Evolutionary conservation across 306 rosid species (phyloP).

Genomic region (Glycine tomentella): DNA sequence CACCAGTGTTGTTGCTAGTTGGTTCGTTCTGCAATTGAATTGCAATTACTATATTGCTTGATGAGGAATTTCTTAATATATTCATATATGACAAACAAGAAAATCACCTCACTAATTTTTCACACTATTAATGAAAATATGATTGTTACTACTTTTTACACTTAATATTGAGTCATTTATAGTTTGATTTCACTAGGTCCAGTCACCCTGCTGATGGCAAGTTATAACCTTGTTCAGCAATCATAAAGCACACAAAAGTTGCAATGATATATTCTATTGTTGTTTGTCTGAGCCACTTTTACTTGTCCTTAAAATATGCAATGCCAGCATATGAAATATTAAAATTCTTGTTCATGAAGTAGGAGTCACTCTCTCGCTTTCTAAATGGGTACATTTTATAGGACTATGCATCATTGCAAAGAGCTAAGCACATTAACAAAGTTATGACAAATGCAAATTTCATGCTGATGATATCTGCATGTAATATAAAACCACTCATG

Average conservation of each 20-base stretch:
- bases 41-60: constrained; percentile 29
- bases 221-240: not conserved
- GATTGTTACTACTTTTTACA: no score
- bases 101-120: not conserved
- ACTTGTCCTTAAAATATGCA: not conserved
- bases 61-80: constrained; percentile 25
- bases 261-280: not conserved
- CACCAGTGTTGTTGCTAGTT: constrained; percentile 41
- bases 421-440: not conserved
- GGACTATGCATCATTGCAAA: constrained; percentile 15
- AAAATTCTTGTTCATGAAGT: not conserved
- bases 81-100: constrained; percentile 1
- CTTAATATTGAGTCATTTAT: no score
- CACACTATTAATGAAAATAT: not conserved
- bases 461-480: constrained; percentile 17
- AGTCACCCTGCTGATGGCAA: not conserved
- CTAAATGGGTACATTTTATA: not conserved
- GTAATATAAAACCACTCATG: constrained; percentile 1
- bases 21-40: constrained; percentile 57
- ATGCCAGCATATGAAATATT: not conserved
- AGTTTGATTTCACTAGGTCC: no score
- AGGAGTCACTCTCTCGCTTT: not conserved
- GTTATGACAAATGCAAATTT: not conserved
- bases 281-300: constrained; percentile 19
- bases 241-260: constrained; percentile 6